phyloP scores from a whole-genome alignment of 2,329 filamentous ascomycete species.

The Capronia americana region DNA sequence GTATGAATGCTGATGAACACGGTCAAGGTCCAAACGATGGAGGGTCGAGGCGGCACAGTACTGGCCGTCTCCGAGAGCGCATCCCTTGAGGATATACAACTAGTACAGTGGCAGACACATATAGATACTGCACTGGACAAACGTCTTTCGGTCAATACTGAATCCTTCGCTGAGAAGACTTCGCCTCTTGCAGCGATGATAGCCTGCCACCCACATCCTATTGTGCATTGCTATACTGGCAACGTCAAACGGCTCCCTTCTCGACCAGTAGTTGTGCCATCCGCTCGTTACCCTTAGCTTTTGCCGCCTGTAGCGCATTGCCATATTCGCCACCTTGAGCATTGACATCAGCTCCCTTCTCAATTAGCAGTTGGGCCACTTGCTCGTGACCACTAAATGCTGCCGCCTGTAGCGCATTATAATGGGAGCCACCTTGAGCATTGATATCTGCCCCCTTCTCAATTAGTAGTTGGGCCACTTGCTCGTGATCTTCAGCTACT shows the following conservation, averaged over 20 bases:
- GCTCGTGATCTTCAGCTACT: not conserved
- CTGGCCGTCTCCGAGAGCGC: not conserved
- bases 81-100: not conserved
- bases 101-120: not conserved
- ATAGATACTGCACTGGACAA: not conserved
- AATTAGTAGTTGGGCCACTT: not conserved
- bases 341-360: not conserved
- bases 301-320: not conserved
- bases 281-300: not conserved
- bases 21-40: not conserved
- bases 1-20: not conserved
- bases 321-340: not conserved
- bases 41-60: not conserved
- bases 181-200: not conserved
- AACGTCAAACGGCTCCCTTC: not conserved
- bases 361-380: conserved; percentile 15
- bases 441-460: not conserved
- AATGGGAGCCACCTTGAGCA: not conserved
- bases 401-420: conserved; percentile 9
- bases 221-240: too few species aligned
- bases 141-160: not conserved
- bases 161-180: not conserved
- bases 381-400: conserved; percentile 8
- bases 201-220: not conserved
- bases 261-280: not conserved